Evolutionary conservation across 768 basidiomycete genomes (phyloP).

Genomic region (Cyclocybe aegerita): DNA sequence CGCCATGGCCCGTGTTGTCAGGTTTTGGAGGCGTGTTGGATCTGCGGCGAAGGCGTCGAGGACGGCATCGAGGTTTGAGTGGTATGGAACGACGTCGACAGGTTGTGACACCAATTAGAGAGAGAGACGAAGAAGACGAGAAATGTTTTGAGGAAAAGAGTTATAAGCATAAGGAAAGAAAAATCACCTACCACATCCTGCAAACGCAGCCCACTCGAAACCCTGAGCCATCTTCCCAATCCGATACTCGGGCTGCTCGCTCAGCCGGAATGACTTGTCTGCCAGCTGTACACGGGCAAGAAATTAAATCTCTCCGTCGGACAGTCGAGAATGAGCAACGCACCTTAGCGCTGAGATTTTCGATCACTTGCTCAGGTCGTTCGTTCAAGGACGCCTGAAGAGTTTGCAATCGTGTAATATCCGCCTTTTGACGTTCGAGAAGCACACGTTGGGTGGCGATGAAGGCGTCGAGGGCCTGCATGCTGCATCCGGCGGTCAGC

Average conservation of each 20-base stretch:
- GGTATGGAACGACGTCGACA: background rate
- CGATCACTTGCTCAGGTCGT: slow-evolving; percentile 8
- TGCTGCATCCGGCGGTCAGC: no score
- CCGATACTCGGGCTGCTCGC: slow-evolving; percentile 43
- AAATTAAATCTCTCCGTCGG: background rate
- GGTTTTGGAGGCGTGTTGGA: slow-evolving; percentile 47
- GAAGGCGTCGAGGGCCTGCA: slow-evolving; percentile 67
- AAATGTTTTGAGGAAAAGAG: no score
- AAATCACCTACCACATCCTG: slow-evolving; percentile 46
- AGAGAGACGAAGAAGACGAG: no score
- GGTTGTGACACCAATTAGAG: no score
- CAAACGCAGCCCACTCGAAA: slow-evolving; percentile 65
- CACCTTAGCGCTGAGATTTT: slow-evolving; percentile 32
- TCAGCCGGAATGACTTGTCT: slow-evolving; percentile 38
- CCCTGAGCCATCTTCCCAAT: slow-evolving; percentile 40
- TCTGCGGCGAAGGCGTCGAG: slow-evolving; percentile 35
- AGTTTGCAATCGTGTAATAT: slow-evolving; percentile 55
- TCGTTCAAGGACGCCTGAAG: slow-evolving; percentile 19
- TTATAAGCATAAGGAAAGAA: background rate
- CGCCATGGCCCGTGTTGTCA: slow-evolving; percentile 38
- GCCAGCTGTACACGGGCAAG: slow-evolving; percentile 18
- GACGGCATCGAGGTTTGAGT: background rate
- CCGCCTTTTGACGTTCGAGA: slow-evolving; percentile 58
- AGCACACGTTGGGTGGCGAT: slow-evolving; percentile 59
- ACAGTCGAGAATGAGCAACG: background rate